Conservation (phyloP, 371 early-diverging fungal species). For the Mortierella sp. region DNA sequence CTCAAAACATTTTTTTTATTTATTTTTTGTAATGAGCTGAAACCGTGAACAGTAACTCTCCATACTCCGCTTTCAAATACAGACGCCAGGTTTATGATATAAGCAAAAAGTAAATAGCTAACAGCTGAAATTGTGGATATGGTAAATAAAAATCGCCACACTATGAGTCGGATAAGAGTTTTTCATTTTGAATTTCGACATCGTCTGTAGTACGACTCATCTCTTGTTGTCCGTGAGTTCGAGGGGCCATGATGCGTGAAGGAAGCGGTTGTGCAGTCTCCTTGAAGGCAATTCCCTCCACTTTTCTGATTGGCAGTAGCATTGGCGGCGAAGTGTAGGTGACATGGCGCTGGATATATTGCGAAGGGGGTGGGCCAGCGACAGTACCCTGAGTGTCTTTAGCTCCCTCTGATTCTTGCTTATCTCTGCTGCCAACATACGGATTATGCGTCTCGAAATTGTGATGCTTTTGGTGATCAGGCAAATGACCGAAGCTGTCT, state of each 20-base stretch:
- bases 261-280: background rate
- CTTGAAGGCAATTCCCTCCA: slow-evolving; percentile 11
- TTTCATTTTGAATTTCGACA: background rate
- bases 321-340: background rate
- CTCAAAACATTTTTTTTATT: too few species aligned
- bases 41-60: too few species aligned
- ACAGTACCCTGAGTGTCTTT: background rate
- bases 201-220: background rate
- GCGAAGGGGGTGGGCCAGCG: background rate
- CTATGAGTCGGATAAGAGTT: background rate
- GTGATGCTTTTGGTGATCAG: slow-evolving; percentile 24
- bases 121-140: too few species aligned
- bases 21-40: too few species aligned
- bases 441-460: slow-evolving; percentile 30
- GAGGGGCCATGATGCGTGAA: slow-evolving; percentile 8
- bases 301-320: background rate
- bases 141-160: background rate
- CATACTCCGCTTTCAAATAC: too few species aligned
- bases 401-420: background rate
- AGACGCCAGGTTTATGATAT: too few species aligned
- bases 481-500: slow-evolving; percentile 24
- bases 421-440: slow-evolving; percentile 1
- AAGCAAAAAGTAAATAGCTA: too few species aligned
- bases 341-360: background rate
- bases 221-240: background rate